Evolutionary conservation across 2,329 filamentous ascomycete genomes (phyloP).

Genomic region (Leptosphaerulina australis): DNA sequence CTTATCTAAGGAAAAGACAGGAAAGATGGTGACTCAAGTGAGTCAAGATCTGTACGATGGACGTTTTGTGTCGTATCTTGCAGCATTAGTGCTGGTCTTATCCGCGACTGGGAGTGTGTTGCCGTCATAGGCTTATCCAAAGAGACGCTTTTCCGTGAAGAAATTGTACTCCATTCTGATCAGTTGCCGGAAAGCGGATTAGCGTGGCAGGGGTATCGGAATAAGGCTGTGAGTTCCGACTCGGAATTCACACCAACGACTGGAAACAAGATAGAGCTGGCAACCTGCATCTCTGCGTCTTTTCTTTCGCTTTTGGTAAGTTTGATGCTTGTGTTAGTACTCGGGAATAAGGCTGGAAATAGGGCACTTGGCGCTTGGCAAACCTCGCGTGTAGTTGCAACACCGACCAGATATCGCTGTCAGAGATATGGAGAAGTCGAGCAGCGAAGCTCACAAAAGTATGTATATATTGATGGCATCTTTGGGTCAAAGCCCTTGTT

Average conservation of each 20-base stretch:
- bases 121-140: slow-evolving; percentile 27
- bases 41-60: slow-evolving; percentile 16
- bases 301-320: background rate
- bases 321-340: background rate
- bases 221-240: slow-evolving; percentile 7
- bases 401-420: background rate
- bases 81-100: slow-evolving; percentile 23
- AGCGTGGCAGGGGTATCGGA: slow-evolving; percentile 24
- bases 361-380: slow-evolving; percentile 14
- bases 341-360: slow-evolving; percentile 6
- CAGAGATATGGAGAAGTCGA: slow-evolving; percentile 2
- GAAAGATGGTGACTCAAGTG: slow-evolving; percentile 10
- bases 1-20: slow-evolving; percentile 7
- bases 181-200: slow-evolving; percentile 35
- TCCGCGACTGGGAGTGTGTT: slow-evolving; percentile 22
- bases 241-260: slow-evolving; percentile 4
- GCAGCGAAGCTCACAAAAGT: slow-evolving; percentile 19
- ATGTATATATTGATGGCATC: slow-evolving; percentile 20
- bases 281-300: no score
- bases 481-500: slow-evolving; percentile 2
- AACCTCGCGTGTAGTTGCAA: slow-evolving; percentile 17
- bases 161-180: slow-evolving; percentile 26
- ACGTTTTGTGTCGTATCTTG: slow-evolving; percentile 22
- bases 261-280: no score
- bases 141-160: slow-evolving; percentile 41